Percentiles rank a stretch among this genome's conserved stretches.
phyloP scores from a whole-genome alignment of 2,329 filamentous ascomycete species.

The Zalaria sp. region DNA sequence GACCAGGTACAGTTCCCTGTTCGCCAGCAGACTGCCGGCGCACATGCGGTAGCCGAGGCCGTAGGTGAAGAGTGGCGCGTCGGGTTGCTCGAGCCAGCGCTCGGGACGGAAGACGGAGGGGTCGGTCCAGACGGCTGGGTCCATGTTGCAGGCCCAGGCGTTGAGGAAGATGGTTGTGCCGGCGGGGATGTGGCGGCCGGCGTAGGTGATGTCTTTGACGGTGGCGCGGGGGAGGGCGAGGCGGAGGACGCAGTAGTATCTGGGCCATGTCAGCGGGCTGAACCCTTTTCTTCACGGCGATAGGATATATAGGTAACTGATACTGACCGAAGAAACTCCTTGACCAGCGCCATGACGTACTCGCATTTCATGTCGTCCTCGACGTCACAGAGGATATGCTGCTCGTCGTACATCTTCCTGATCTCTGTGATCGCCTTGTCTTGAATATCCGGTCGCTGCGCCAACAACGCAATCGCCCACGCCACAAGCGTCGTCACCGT shows the following conservation, averaged over 20 bases:
- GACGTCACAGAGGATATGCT: slow-evolving; percentile 44
- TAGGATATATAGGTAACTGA: not conserved
- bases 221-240: slow-evolving; percentile 48
- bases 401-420: slow-evolving; percentile 34
- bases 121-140: slow-evolving; percentile 43
- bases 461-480: slow-evolving; percentile 49
- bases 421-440: slow-evolving; percentile 45
- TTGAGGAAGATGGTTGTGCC: slow-evolving; percentile 53
- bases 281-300: not conserved
- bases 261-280: slow-evolving; percentile 8
- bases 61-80: slow-evolving; percentile 51
- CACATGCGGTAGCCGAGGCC: slow-evolving; percentile 57
- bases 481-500: slow-evolving; percentile 52
- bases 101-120: slow-evolving; percentile 42
- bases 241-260: slow-evolving; percentile 49
- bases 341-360: slow-evolving; percentile 49
- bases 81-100: slow-evolving; percentile 48
- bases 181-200: slow-evolving; percentile 44
- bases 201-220: slow-evolving; percentile 44
- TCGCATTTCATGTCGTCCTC: slow-evolving; percentile 49
- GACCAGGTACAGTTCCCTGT: slow-evolving; percentile 50
- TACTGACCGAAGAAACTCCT: slow-evolving; percentile 41
- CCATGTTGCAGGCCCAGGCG: slow-evolving; percentile 56
- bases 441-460: slow-evolving; percentile 47
- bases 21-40: slow-evolving; percentile 47